Conservation (phyloP, 2,329 filamentous ascomycete genomes). For the Fusarium sp. region DNA sequence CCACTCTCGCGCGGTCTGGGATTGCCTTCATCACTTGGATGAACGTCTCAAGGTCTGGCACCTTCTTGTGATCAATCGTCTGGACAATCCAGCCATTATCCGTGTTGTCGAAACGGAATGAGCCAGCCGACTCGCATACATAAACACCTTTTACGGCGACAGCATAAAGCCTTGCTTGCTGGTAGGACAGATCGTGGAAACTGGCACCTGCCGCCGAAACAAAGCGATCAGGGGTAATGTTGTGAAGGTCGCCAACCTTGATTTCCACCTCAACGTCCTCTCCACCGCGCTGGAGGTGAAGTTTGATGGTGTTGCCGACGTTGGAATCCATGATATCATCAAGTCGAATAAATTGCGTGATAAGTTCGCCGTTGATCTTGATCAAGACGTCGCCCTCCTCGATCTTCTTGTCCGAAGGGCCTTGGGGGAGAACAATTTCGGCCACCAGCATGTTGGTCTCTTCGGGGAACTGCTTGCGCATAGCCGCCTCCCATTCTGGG, state of each 20-base stretch:
- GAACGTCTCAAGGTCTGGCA: slow-evolving; percentile 87
- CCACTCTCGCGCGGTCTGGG: slow-evolving; percentile 84
- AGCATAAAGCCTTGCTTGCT: slow-evolving; percentile 95
- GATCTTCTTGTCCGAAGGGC: slow-evolving; percentile 86
- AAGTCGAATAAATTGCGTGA: slow-evolving; percentile 92
- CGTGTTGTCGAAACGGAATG: slow-evolving; percentile 92
- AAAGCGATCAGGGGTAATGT: slow-evolving; percentile 95
- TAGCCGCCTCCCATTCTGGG: slow-evolving; percentile 85
- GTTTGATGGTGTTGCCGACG: slow-evolving; percentile 80
- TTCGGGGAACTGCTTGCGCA: slow-evolving; percentile 85
- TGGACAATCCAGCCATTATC: slow-evolving; percentile 95
- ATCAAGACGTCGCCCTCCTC: slow-evolving; percentile 95
- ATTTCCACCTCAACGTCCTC: slow-evolving; percentile 88
- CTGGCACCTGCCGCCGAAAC: slow-evolving; percentile 93
- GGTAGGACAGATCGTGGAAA: slow-evolving; percentile 97
- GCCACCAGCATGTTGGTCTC: slow-evolving; percentile 98
- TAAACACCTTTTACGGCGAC: slow-evolving; percentile 93
- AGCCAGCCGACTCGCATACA: slow-evolving; percentile 93
- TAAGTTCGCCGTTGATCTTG: slow-evolving; percentile 91
- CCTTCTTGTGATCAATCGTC: slow-evolving; percentile 90
- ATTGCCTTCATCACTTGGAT: slow-evolving; percentile 91
- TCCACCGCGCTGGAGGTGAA: slow-evolving; percentile 90
- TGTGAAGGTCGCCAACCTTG: slow-evolving; percentile 88
- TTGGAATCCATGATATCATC: slow-evolving; percentile 92
- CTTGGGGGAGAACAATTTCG: slow-evolving; percentile 92